These are phyloP conservation scores for Hypoxylon intermedium DNA, from an alignment of 495 filamentous ascomycete species.

Conservation along the genomic window DNA sequence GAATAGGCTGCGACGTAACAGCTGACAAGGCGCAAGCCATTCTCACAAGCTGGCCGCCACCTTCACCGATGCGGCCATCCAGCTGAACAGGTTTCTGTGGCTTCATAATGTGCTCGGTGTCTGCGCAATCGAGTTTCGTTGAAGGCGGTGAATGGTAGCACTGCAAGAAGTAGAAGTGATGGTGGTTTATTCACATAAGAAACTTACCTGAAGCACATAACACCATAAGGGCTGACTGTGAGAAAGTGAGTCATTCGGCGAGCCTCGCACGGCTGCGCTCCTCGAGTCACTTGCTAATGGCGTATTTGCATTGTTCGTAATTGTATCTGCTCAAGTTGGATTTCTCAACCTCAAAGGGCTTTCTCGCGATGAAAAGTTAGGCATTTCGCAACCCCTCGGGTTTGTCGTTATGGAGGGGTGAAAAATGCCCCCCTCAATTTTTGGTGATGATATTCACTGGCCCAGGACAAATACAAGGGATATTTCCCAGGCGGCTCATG, in stretches of 20 bases:
- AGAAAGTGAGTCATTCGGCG: conserved; percentile 27
- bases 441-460: too few species aligned
- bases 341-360: too few species aligned
- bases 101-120: conserved; percentile 9
- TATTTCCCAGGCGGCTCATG: too few species aligned
- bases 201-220: too few species aligned
- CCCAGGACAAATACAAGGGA: too few species aligned
- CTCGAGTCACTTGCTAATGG: not conserved
- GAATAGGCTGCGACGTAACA: conserved; percentile 68
- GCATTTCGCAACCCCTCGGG: too few species aligned
- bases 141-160: not conserved
- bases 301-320: too few species aligned
- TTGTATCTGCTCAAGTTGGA: too few species aligned
- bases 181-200: too few species aligned
- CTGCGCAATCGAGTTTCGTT: not conserved
- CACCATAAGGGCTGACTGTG: not conserved
- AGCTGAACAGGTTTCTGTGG: conserved; percentile 48
- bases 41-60: conserved; percentile 83
- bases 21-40: conserved; percentile 73
- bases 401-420: too few species aligned
- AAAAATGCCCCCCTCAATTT: too few species aligned
- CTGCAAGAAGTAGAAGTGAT: not conserved
- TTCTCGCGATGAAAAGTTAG: too few species aligned
- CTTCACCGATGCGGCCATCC: conserved; percentile 79
- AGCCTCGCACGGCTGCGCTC: not conserved